Conservation (phyloP, 202 grass and related monocot species). For the Brachypodium distachyon region DNA sequence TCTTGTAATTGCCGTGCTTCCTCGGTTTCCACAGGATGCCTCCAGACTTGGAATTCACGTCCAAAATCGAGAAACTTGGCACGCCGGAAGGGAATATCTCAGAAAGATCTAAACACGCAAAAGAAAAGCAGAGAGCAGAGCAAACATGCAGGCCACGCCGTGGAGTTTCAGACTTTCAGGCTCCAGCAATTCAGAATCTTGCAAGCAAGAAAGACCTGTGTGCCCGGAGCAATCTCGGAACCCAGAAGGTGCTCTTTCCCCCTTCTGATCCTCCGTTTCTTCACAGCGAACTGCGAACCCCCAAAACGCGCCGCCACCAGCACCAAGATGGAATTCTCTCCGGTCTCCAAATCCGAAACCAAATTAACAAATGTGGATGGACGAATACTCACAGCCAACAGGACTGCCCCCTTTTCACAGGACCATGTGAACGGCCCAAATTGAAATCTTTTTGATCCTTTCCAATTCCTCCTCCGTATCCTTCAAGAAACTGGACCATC, state of each 20-base stretch:
- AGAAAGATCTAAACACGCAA: background rate
- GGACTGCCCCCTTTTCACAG: background rate
- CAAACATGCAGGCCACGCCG: background rate
- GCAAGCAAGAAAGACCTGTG: background rate
- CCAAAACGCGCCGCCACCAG: background rate
- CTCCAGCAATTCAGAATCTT: constrained; percentile 18
- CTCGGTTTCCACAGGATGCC: constrained; percentile 27
- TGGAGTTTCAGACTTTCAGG: background rate
- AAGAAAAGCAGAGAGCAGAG: background rate
- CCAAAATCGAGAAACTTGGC: constrained; percentile 7
- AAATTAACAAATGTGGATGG: constrained; percentile 1
- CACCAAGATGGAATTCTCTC: background rate
- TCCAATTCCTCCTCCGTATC: background rate
- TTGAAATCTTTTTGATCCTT: background rate
- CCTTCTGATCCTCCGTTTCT: constrained; percentile 11
- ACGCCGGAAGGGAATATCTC: constrained; percentile 13
- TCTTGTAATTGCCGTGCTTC: constrained; percentile 28
- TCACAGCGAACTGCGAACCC: background rate
- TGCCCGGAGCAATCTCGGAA: constrained; percentile 13
- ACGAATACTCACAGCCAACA: constrained; percentile 8
- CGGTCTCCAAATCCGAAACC: background rate
- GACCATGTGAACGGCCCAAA: background rate
- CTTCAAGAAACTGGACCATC: constrained; percentile 6
- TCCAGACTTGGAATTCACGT: background rate
- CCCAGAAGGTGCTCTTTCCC: background rate